These are phyloP conservation scores for Thelonectria rubi DNA, from an alignment of 2,329 filamentous ascomycete species.

Conservation along the genomic window DNA sequence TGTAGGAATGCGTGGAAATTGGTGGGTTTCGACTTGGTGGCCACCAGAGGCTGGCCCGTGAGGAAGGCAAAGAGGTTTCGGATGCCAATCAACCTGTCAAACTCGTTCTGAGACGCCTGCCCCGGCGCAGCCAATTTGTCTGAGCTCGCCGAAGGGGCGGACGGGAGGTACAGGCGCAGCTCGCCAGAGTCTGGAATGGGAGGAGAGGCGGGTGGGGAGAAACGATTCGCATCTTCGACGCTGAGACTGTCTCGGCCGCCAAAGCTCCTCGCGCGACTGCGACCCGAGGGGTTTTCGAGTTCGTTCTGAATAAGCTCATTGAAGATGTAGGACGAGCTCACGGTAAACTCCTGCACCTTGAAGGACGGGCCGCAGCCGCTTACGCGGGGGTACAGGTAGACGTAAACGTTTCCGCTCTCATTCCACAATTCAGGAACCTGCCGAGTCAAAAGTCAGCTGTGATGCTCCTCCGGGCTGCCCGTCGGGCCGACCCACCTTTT, in stretches of 20 bases:
- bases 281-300: conserved; percentile 43
- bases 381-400: conserved; percentile 65
- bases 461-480: conserved; percentile 16
- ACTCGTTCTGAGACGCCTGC: conserved; percentile 49
- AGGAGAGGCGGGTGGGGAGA: conserved; percentile 51
- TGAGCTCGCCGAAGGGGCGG: conserved; percentile 49
- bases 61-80: conserved; percentile 74
- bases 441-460: conserved; percentile 27
- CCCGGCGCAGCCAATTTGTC: conserved; percentile 48
- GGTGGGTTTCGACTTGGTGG: conserved; percentile 61
- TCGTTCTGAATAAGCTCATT: conserved; percentile 62
- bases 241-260: conserved; percentile 58
- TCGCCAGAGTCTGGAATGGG: conserved; percentile 52
- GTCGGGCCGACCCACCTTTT: conserved; percentile 56
- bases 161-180: conserved; percentile 64
- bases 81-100: conserved; percentile 66
- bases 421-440: conserved; percentile 74
- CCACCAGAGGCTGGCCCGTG: conserved; percentile 69
- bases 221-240: conserved; percentile 58
- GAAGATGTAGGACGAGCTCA: conserved; percentile 64
- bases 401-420: conserved; percentile 63
- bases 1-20: conserved; percentile 64
- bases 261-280: conserved; percentile 56
- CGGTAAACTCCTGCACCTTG: conserved; percentile 64
- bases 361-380: conserved; percentile 66